These are phyloP conservation scores for Neopestalotiopsis sp. DNA, from an alignment of 2,329 filamentous ascomycete genomes.

Conservation along the genomic window DNA sequence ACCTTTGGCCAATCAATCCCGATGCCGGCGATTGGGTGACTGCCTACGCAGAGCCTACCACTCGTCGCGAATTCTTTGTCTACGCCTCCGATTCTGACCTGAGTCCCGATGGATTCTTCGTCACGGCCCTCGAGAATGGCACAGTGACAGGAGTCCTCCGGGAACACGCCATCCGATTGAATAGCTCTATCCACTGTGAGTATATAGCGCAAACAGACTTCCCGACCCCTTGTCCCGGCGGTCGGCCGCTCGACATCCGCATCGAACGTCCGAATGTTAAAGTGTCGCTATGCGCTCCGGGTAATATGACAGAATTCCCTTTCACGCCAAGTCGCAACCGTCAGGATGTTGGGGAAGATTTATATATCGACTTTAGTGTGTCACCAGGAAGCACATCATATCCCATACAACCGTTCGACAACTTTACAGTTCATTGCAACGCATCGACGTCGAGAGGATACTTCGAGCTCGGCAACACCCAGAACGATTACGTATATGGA, in stretches of 20 bases:
- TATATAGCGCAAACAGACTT: constrained; percentile 19
- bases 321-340: constrained; percentile 24
- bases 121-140: constrained; percentile 21
- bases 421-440: constrained; percentile 23
- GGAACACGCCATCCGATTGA: constrained; percentile 25
- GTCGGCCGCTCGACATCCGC: constrained; percentile 18
- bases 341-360: constrained; percentile 23
- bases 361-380: constrained; percentile 23
- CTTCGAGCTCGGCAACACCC: constrained; percentile 25
- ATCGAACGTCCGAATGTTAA: constrained; percentile 20
- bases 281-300: constrained; percentile 23
- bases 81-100: constrained; percentile 15
- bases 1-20: constrained; percentile 24
- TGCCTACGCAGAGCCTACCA: constrained; percentile 15
- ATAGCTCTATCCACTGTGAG: constrained; percentile 24
- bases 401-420: constrained; percentile 7
- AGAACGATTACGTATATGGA: constrained; percentile 23
- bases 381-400: background rate
- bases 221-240: constrained; percentile 22
- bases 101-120: constrained; percentile 23
- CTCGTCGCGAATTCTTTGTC: constrained; percentile 16
- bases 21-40: constrained; percentile 13
- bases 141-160: constrained; percentile 23
- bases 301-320: constrained; percentile 22
- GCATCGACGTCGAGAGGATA: constrained; percentile 23